Evolutionary conservation across 2,329 filamentous ascomycete species (phyloP), one percentile per base, ranked within the genome.

Genomic region (Aspergillus piperis): DNA sequence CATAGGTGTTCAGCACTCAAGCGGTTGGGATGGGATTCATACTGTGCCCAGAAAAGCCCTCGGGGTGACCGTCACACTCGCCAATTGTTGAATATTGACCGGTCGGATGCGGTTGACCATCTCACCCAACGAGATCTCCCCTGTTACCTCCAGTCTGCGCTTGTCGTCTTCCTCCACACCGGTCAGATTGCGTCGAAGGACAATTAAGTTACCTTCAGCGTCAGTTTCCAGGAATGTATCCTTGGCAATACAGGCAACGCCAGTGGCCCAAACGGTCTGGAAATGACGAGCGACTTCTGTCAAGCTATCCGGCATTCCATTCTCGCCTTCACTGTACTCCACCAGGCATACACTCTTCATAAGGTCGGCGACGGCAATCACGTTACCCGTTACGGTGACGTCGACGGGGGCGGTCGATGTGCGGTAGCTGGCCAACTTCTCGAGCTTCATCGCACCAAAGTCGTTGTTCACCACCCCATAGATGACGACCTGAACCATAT

Each of bases 321-420:
- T 77, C 21, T 81, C 74, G 2, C 86, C 83, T 2, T 83, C 82
- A 0, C 82, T 80, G 71, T 89, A 95, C 71, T 95, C 83, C 8
- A 97, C 81, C 5, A 98, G 79, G 1, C 90, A 88, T 23, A 96
- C 82, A 1, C 91, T 96, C 78, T 98, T 97, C 90, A 96, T 97
- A 49, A 99, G 80, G 71, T 99, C 95, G 0, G 89, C 90, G 8
- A 98, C 88, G 0, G 90, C 91, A 63, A 99, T 93, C 23, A 86
- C 82, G 66, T 89, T 88, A 1, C 85, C 90, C 1, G 86, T 85
- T 13, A 97, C 84, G 8, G 88, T 87, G 6, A 98, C 75, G 66
- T 94, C 91, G 15, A 96, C 86, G 0, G 95, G 93, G 32, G 91
- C 90, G 0, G 92, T 96, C 2, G 92, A 87, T 2, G 91, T 90